Conservation (phyloP, 257 asterid species). For the Fraxinus excelsior region DNA sequence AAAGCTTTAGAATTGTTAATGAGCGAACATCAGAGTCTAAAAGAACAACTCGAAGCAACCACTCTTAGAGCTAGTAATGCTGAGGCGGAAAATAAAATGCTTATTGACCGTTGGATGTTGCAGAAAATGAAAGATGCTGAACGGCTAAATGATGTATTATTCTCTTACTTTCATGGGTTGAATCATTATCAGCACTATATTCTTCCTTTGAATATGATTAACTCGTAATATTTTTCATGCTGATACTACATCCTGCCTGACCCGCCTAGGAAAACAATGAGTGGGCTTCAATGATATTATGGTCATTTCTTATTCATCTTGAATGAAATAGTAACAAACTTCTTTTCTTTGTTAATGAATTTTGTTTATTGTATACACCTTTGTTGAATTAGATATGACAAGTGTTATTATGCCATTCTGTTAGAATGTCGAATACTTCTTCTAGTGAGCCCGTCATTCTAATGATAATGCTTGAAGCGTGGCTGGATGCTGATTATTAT, state of each 20-base stretch:
- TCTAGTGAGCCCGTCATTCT: not conserved
- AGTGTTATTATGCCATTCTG: not conserved
- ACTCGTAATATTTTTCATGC: conserved; percentile 11
- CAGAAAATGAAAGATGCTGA: conserved; percentile 95
- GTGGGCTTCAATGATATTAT: not conserved
- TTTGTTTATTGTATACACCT: not conserved
- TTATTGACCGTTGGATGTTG: conserved; percentile 90
- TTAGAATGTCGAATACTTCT: not conserved
- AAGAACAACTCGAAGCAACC: conserved; percentile 65
- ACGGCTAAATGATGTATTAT: conserved; percentile 80
- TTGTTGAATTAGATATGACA: not conserved
- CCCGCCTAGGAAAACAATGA: not conserved
- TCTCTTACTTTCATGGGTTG: not conserved
- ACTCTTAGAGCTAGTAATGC: conserved; percentile 64
- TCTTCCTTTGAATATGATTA: conserved; percentile 15
- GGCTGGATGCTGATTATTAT: not conserved
- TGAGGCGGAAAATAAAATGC: conserved; percentile 77
- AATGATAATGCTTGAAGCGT: not conserved
- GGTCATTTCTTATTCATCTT: not conserved
- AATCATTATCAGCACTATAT: conserved; percentile 9
- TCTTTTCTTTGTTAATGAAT: not conserved
- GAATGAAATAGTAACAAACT: not conserved
- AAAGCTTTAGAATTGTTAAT: conserved; percentile 82
- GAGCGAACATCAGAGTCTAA: conserved; percentile 73
- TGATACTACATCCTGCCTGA: not conserved